Percentiles rank a stretch among this genome's conserved stretches.
phyloP scores from a whole-genome alignment of 805 yeast genomes.

The Zygoascus flipseniorum region DNA sequence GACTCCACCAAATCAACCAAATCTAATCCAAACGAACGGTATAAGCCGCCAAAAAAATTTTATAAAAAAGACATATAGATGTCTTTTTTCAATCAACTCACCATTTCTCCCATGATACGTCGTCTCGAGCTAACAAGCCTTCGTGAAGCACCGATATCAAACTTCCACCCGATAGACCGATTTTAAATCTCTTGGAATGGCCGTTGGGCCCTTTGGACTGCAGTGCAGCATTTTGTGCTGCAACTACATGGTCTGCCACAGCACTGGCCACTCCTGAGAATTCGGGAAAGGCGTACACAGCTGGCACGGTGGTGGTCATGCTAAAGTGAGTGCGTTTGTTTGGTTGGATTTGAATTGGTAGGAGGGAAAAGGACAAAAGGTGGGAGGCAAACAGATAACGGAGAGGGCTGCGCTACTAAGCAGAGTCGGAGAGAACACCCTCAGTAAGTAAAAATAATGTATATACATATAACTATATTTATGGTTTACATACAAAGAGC shows the following conservation, averaged over 20 bases:
- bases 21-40: not conserved
- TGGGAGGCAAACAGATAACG: not conserved
- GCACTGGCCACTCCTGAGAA: conserved; percentile 90
- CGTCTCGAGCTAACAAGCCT: conserved; percentile 69
- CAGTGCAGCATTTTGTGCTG: conserved; percentile 73
- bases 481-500: too few relatives aligned
- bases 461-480: too few relatives aligned
- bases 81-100: conserved; percentile 7
- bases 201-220: conserved; percentile 21
- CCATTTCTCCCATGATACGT: conserved; percentile 88
- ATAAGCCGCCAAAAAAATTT: too few relatives aligned
- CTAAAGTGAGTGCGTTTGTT: not conserved
- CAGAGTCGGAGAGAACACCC: too few relatives aligned
- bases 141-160: conserved; percentile 77
- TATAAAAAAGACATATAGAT: too few relatives aligned
- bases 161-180: conserved; percentile 92
- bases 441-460: too few relatives aligned
- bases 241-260: conserved; percentile 87
- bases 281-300: conserved; percentile 86
- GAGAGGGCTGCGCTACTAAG: not conserved
- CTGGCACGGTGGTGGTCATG: conserved; percentile 92
- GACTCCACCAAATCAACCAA: not conserved
- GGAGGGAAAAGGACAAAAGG: not conserved
- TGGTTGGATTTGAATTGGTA: not conserved
- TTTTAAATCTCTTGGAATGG: conserved; percentile 57